Percentiles rank a stretch among this genome's conserved stretches.
phyloP scores from a whole-genome alignment of 495 filamentous ascomycete species.

The Lasiosphaeriaceae sp. region DNA sequence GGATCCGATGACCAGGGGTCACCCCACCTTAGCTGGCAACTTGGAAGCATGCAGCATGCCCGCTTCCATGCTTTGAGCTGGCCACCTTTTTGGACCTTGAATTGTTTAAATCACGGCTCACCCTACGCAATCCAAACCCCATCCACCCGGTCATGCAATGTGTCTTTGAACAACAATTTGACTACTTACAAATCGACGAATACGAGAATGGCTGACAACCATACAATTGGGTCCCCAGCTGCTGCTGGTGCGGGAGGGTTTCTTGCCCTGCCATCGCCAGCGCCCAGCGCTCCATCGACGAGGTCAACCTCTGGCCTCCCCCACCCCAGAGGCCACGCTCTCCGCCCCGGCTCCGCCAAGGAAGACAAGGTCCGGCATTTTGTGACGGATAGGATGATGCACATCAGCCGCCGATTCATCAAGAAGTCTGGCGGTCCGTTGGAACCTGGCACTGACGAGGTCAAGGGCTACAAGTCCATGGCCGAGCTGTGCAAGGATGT shows the following conservation, averaged over 20 bases:
- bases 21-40: too few species aligned
- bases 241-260: constrained; percentile 42
- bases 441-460: constrained; percentile 45
- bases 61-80: too few species aligned
- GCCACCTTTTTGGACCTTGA: too few species aligned
- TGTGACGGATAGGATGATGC: constrained; percentile 58
- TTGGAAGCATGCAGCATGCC: too few species aligned
- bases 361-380: constrained; percentile 72
- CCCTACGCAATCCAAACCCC: neutral
- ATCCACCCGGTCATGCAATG: constrained; percentile 20
- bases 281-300: constrained; percentile 47
- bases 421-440: constrained; percentile 61
- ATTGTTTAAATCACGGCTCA: too few species aligned
- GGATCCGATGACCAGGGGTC: too few species aligned
- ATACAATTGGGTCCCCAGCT: neutral
- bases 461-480: constrained; percentile 65
- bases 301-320: constrained; percentile 47
- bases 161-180: constrained; percentile 1
- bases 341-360: constrained; percentile 68
- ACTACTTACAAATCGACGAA: neutral
- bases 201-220: constrained; percentile 37
- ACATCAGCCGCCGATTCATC: constrained; percentile 65
- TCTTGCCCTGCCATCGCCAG: constrained; percentile 51
- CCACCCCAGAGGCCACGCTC: constrained; percentile 57
- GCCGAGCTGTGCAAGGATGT: constrained; percentile 66